phyloP scores from a whole-genome alignment of 2,329 filamentous ascomycete species.

The Botryosphaeria dothidea region DNA sequence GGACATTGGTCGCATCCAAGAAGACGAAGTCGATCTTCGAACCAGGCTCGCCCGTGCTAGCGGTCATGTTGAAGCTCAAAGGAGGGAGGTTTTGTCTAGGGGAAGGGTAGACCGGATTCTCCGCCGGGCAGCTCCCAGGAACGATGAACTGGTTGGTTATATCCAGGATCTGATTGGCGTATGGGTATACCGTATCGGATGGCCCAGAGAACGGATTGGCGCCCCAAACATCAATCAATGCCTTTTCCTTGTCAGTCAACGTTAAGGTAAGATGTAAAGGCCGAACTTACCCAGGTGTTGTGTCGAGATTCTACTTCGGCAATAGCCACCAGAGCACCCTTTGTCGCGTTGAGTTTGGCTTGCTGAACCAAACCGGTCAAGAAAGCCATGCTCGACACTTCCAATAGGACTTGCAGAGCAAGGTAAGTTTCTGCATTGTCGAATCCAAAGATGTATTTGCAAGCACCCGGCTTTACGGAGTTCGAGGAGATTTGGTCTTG shows the following conservation, averaged over 20 bases:
- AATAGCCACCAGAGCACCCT: background rate
- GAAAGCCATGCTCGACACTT: background rate
- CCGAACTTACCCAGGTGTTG: background rate
- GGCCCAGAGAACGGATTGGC: constrained; percentile 44
- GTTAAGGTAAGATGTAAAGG: background rate
- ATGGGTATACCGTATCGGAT: constrained; percentile 44
- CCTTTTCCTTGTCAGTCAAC: constrained; percentile 29
- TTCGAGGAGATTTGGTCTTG: constrained; percentile 45
- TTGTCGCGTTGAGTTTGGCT: background rate
- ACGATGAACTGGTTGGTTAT: constrained; percentile 37
- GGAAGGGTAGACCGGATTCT: constrained; percentile 41
- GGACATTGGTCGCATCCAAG: constrained; percentile 30
- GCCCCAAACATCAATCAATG: constrained; percentile 45
- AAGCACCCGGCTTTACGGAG: constrained; percentile 35
- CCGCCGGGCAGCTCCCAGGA: constrained; percentile 35
- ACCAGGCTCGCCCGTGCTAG: constrained; percentile 33
- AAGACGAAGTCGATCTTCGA: constrained; percentile 35
- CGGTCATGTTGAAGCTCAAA: constrained; percentile 30
- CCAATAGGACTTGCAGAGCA: background rate
- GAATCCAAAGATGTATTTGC: background rate
- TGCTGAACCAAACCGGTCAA: background rate
- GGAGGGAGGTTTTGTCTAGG: constrained; percentile 39
- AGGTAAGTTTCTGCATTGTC: background rate
- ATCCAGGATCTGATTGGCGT: constrained; percentile 45
- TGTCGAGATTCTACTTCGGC: background rate